phyloP scores from a whole-genome alignment of 2,329 filamentous ascomycete genomes.

The Mycogone perniciosa region DNA sequence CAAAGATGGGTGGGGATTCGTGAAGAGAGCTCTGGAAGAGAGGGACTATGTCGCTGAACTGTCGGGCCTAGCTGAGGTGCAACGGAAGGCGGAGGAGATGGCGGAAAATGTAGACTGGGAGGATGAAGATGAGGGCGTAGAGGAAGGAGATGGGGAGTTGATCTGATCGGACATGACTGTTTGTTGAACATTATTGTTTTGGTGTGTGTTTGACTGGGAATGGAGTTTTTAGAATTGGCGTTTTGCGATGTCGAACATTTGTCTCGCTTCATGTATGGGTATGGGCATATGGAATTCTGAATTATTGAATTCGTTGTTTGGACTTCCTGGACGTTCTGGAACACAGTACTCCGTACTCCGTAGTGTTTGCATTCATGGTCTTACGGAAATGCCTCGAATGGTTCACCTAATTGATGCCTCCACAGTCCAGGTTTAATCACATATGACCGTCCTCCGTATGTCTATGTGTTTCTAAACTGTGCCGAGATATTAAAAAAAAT shows the following conservation, averaged over 20 bases:
- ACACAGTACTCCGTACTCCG: too few relatives aligned
- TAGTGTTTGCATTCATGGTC: too few relatives aligned
- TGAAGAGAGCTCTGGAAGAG: slow-evolving; percentile 66
- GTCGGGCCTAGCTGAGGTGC: slow-evolving; percentile 67
- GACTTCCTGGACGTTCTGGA: too few relatives aligned
- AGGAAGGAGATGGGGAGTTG: slow-evolving; percentile 51
- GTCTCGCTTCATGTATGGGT: background rate
- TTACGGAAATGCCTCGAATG: too few relatives aligned
- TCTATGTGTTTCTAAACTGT: too few relatives aligned
- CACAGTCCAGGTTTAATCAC: too few relatives aligned
- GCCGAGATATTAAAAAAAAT: too few relatives aligned
- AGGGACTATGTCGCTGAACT: slow-evolving; percentile 74
- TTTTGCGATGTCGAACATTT: background rate
- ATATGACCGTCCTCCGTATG: too few relatives aligned
- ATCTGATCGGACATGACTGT: slow-evolving; percentile 22
- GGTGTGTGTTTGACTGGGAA: background rate
- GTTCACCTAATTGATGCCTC: too few relatives aligned
- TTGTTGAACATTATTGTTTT: background rate
- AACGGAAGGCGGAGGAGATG: slow-evolving; percentile 49
- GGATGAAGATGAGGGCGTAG: slow-evolving; percentile 41
- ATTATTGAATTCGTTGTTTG: background rate
- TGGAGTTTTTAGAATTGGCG: slow-evolving; percentile 5
- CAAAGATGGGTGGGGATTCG: slow-evolving; percentile 66
- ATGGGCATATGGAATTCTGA: background rate
- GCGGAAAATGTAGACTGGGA: slow-evolving; percentile 54